Base-by-base conservation (phyloP, 768 basidiomycete genomes). In the Suillus occidentalis region DNA sequence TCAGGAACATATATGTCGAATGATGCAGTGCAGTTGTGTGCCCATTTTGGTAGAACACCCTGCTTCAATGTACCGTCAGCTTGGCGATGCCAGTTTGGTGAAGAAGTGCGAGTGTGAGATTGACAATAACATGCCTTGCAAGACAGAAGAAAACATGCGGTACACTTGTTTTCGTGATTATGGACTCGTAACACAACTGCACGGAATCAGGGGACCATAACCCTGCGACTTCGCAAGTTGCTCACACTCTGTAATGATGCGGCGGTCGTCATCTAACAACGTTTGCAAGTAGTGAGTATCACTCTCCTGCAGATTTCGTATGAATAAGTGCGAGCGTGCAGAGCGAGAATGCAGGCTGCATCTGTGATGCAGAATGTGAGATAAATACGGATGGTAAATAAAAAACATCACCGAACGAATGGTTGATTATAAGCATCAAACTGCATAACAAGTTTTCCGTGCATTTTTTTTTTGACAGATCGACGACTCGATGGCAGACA, bases 1-100 rank as follows among this genome's bases (percentile, higher is more conserved):
- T 65, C 20, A 3, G 68, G 68, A 6, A 42, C 45, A 37, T 62
- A 69, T 25, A 69, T 40, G 8, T 62, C 13, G 22, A 49, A 49
- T 49, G 12, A 13, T 22, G 47, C 12, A 2, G 47, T 49, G 47
- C 47, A 49, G 13, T 49, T 49, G 13, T 49, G 22, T 49, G 47
- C 13, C 47, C 22, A 49, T 12, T 49, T 49, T 12, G 4, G n/a
- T 12, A 49, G 22, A 5, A 49, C 47, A 22, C 47, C n/a, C 13
- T 49, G 47, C 13, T 49, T 49, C 12, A 49, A 5, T 12, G 22
- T 49, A 12, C 47, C 5, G 12, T 49, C 47, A 6, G 47, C 47
- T 49, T 49, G 47, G 12, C 12, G 12, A 12, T 49, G 47, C 12
- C 12, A 12, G 22, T 49, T 12, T 13, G 47, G 22, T 22, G 12